A percentile compares a stretch with the other conserved stretches of the same genome.
phyloP scores from a whole-genome alignment of 2,329 filamentous ascomycete species.

The Colletotrichum spaethianum region DNA sequence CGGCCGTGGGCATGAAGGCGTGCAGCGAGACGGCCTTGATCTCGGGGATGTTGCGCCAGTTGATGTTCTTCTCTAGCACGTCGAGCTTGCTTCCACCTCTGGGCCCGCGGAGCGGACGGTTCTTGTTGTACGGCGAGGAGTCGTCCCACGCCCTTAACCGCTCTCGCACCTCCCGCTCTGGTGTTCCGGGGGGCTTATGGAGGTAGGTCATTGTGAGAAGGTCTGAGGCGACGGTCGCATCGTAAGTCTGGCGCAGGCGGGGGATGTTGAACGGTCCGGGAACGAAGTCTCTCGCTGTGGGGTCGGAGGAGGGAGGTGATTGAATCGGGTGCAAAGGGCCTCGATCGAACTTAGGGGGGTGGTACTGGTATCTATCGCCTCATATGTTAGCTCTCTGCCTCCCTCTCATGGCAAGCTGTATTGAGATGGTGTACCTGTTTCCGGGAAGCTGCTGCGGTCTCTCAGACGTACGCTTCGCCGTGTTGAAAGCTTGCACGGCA shows the following conservation, averaged over 20 bases:
- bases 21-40: constrained; percentile 87
- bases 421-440: constrained; percentile 59
- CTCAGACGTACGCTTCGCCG: constrained; percentile 52
- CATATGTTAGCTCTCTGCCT: constrained; percentile 45
- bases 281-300: constrained; percentile 87
- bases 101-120: constrained; percentile 86
- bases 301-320: constrained; percentile 88
- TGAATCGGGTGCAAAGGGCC: constrained; percentile 95
- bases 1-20: constrained; percentile 78
- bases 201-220: constrained; percentile 90
- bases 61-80: constrained; percentile 80
- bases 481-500: constrained; percentile 57
- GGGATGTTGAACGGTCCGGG: constrained; percentile 93
- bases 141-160: constrained; percentile 89
- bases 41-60: constrained; percentile 88
- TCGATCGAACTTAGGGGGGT: constrained; percentile 93
- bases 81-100: constrained; percentile 82
- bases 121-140: constrained; percentile 94
- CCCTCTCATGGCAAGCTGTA: constrained; percentile 39
- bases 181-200: constrained; percentile 85
- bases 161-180: constrained; percentile 66
- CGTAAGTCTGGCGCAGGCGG: constrained; percentile 90
- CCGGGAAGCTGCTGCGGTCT: constrained; percentile 60
- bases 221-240: constrained; percentile 88
- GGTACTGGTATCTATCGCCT: constrained; percentile 83